Evolutionary conservation across 2,329 filamentous ascomycete genomes (phyloP).

Genomic region (Pseudocercospora pini-densiflorae): DNA sequence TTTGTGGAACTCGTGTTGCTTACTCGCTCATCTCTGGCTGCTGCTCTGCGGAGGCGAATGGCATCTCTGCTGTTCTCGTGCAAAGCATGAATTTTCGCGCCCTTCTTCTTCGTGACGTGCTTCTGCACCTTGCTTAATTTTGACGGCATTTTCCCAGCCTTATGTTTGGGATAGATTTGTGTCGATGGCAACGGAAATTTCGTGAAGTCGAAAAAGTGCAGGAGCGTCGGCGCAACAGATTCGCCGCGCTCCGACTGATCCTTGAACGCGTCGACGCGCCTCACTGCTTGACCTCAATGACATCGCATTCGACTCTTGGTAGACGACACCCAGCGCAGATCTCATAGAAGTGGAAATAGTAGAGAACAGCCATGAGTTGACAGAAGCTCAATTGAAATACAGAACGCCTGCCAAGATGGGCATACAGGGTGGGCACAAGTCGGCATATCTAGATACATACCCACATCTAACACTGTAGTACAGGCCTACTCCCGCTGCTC

Average conservation of each 20-base stretch:
- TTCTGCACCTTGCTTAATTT: slow-evolving; percentile 84
- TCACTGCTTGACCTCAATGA: not conserved
- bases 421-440: slow-evolving; percentile 40
- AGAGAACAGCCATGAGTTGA: not conserved
- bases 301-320: not conserved
- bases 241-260: not conserved
- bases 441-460: not conserved
- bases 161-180: not conserved
- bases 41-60: slow-evolving; percentile 76
- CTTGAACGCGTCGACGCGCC: slow-evolving; percentile 1
- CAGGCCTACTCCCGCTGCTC: slow-evolving; percentile 85
- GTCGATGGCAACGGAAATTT: slow-evolving; percentile 1
- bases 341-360: not conserved
- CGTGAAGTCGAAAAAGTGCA: not conserved
- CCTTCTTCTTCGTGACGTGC: slow-evolving; percentile 91
- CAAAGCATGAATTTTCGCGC: slow-evolving; percentile 71
- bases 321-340: not conserved
- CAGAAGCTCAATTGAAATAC: not conserved
- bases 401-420: slow-evolving; percentile 36
- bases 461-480: not conserved
- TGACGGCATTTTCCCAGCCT: slow-evolving; percentile 63
- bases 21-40: slow-evolving; percentile 80
- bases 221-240: not conserved
- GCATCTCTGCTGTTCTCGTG: slow-evolving; percentile 91
- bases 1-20: slow-evolving; percentile 71